Evolutionary conservation across 2,329 filamentous ascomycete genomes (phyloP).

Genomic region (Aspergillus bombycis): DNA sequence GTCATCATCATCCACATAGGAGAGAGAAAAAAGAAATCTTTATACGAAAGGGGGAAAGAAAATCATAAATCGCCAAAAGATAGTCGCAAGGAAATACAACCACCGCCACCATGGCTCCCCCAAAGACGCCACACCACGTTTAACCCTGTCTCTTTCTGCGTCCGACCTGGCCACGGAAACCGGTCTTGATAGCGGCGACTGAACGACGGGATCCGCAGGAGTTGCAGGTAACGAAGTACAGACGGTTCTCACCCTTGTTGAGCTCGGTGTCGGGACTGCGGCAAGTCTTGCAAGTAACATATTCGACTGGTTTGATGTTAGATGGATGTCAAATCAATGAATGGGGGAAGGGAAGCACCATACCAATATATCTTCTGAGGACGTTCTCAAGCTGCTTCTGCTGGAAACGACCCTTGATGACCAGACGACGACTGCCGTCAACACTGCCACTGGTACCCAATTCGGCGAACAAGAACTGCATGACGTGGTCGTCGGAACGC

Average conservation of each 20-base stretch:
- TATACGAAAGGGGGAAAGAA: conserved; percentile 21
- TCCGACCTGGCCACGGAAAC: conserved; percentile 99
- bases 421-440: conserved; percentile 86
- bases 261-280: conserved; percentile 91
- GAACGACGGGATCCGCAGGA: conserved; percentile 80
- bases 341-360: conserved; percentile 39
- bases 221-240: conserved; percentile 99
- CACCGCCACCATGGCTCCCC: conserved; percentile 14
- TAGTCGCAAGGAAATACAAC: conserved; percentile 20
- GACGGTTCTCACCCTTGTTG: conserved; percentile 97
- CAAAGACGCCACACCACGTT: conserved; percentile 28
- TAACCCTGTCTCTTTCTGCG: conserved; percentile 95
- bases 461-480: conserved; percentile 95
- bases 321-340: not conserved
- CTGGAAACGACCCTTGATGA: conserved; percentile 99
- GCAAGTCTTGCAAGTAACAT: conserved; percentile 99
- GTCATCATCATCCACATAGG: conserved; percentile 19
- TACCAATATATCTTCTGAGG: conserved; percentile 90
- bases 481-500: conserved; percentile 96
- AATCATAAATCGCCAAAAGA: conserved; percentile 21
- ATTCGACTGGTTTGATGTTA: conserved; percentile 67
- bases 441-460: conserved; percentile 96
- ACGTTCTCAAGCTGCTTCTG: conserved; percentile 99
- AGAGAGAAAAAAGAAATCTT: conserved; percentile 18
- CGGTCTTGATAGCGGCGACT: conserved; percentile 98